Percentiles rank a stretch among this genome's conserved stretches.
These are phyloP conservation scores for Tetrahymena borealis DNA, from an alignment of 73 alveolate species.

Conservation along the genomic window DNA sequence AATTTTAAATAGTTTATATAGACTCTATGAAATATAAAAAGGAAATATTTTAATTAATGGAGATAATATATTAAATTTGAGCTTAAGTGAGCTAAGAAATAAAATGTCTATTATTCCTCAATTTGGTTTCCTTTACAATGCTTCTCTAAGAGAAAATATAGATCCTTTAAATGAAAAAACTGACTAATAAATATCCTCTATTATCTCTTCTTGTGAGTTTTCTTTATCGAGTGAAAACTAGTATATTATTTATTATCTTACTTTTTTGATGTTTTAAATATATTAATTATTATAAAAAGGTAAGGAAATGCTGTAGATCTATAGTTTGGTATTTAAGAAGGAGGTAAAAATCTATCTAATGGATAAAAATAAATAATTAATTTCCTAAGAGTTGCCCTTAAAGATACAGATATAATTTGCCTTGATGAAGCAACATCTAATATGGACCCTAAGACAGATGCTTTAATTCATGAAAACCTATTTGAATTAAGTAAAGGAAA, in stretches of 20 bases:
- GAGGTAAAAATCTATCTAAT: constrained; percentile 61
- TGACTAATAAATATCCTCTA: constrained; percentile 34
- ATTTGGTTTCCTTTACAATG: constrained; percentile 60
- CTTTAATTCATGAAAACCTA: constrained; percentile 18
- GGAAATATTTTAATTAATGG: constrained; percentile 59
- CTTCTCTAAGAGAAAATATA: constrained; percentile 68
- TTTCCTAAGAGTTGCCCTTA: constrained; percentile 59
- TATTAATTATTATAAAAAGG: neutral
- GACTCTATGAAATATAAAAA: constrained; percentile 54
- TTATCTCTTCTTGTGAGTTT: constrained; percentile 35
- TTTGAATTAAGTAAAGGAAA: constrained; percentile 17
- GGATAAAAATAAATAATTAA: constrained; percentile 68
- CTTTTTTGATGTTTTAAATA: neutral
- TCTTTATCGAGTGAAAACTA: neutral
- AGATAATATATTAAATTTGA: constrained; percentile 28
- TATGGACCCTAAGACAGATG: constrained; percentile 70
- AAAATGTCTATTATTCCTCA: constrained; percentile 66
- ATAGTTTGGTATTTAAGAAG: constrained; percentile 47
- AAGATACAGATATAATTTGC: constrained; percentile 53
- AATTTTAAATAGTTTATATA: constrained; percentile 55
- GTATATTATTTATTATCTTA: neutral
- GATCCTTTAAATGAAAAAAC: constrained; percentile 63
- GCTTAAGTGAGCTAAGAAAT: constrained; percentile 55
- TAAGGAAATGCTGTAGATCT: constrained; percentile 22
- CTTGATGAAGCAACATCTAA: constrained; percentile 76